Conservation (phyloP, 306 rosid genomes). For the Vicia faba region DNA sequence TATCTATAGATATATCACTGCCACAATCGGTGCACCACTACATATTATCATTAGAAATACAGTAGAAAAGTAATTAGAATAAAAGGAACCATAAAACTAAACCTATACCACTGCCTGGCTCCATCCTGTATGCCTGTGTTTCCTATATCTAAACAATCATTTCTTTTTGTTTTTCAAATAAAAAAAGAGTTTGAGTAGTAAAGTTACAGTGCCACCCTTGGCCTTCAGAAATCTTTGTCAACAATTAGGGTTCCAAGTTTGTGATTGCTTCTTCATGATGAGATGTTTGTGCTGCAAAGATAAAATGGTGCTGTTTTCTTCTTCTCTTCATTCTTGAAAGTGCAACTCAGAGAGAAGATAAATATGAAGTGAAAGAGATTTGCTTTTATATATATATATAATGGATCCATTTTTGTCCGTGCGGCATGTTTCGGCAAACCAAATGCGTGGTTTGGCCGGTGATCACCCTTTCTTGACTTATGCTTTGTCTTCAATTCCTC, state of each 20-base stretch:
- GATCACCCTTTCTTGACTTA: constrained; percentile 8
- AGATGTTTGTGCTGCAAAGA: no score
- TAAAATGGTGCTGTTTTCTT: neutral
- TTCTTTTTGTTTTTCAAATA: neutral
- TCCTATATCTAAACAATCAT: neutral
- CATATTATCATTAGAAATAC: no score
- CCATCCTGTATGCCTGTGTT: constrained; percentile 5
- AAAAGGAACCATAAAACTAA: constrained; percentile 1
- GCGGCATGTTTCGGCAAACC: neutral
- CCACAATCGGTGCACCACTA: no score
- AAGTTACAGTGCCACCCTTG: neutral
- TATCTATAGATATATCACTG: neutral
- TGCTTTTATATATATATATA: neutral
- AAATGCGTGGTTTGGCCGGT: constrained; percentile 14
- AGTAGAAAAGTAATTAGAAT: no score
- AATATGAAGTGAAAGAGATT: neutral
- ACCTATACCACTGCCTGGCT: constrained; percentile 5
- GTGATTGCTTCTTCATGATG: neutral
- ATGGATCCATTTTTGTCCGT: neutral
- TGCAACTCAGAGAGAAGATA: neutral
- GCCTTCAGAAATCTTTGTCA: neutral
- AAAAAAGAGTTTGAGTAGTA: neutral
- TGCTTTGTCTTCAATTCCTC: neutral
- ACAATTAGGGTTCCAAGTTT: neutral
- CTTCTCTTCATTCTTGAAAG: neutral